Conservation (phyloP, 176 grass and related monocot genomes). For the Eragrostis nindensis region DNA sequence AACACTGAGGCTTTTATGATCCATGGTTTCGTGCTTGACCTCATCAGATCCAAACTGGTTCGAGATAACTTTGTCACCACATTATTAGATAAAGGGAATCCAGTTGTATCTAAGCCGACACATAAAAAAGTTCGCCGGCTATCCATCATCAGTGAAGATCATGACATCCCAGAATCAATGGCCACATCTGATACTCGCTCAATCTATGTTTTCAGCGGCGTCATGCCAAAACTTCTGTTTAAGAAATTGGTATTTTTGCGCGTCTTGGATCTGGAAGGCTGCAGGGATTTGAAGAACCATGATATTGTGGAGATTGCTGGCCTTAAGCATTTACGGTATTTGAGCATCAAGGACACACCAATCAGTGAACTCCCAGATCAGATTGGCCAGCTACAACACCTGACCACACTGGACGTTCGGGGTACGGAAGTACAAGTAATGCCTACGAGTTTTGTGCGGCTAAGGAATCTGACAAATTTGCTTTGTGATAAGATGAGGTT, state of each 20-base stretch:
- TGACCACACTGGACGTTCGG: neutral
- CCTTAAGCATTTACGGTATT: neutral
- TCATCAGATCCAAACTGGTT: neutral
- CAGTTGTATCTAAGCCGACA: neutral
- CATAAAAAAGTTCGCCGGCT: neutral
- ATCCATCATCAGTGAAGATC: neutral
- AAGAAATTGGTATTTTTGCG: neutral
- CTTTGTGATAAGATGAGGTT: neutral
- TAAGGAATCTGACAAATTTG: neutral
- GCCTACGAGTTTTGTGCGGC: neutral
- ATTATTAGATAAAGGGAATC: neutral
- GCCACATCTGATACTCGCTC: neutral
- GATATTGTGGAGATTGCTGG: neutral
- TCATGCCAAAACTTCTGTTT: neutral
- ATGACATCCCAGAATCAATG: neutral
- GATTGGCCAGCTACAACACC: neutral
- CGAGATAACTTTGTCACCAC: neutral
- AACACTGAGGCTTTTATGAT: neutral
- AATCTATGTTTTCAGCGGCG: neutral
- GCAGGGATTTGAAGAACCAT: neutral
- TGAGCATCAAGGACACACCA: constrained; percentile 8
- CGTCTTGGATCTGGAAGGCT: neutral
- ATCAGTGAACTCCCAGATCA: neutral
- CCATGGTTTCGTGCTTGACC: neutral
- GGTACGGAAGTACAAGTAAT: neutral